Evolutionary conservation across 192 early-diverging fungal genomes (phyloP), one percentile per base, ranked within the genome.

Genomic region (Rhizoclosmatium sp.): DNA sequence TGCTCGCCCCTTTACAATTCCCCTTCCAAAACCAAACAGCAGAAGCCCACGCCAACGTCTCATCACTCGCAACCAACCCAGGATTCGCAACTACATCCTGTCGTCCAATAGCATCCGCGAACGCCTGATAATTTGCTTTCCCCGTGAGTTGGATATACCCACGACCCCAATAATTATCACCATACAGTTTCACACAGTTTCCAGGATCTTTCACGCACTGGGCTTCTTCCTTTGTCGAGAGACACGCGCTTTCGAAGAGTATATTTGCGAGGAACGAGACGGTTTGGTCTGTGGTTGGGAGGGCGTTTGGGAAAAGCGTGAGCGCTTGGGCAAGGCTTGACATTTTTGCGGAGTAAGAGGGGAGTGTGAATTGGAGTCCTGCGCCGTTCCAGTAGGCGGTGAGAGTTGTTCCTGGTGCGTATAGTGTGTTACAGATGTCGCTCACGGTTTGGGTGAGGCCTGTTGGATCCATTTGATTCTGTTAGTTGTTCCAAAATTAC

Each of bases 11-110:
- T 4, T 39, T 2, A 51, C 70, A 72, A 19, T 21, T 58, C 19
- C 16, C n/a, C 5, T 4, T 21, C 70, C 70, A 72, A 51, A 72
- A 72, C 70, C 70, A 72, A 5, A 72, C 70, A 16, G 70, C 70
- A 16, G n/a, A 58, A 9, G 21, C 44, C 70, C 70, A 72, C 2
- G 70, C 70, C 9, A 72, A 51, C 19, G 70, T 58, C 39, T 59
- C 58, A 14, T 72, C 70, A n/a, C 48, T 58, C 5, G 70, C 70
- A 40, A 72, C 70, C 21, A 72, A 51, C n/a, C 16, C 54, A 16
- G 70, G 70, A 39, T 72, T 72, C 54, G 21, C n/a, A 14, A 72
- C 10, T 5, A 72, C 16, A 40, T 72, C 70, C 42, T 23, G 66
- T 10, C 66, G 66, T 10, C 44, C 44, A 12, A 69, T 23, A 7